Percentiles rank a stretch among this genome's conserved stretches.
Conservation (phyloP, 768 basidiomycete genomes). For the Psilocybe sp. region DNA sequence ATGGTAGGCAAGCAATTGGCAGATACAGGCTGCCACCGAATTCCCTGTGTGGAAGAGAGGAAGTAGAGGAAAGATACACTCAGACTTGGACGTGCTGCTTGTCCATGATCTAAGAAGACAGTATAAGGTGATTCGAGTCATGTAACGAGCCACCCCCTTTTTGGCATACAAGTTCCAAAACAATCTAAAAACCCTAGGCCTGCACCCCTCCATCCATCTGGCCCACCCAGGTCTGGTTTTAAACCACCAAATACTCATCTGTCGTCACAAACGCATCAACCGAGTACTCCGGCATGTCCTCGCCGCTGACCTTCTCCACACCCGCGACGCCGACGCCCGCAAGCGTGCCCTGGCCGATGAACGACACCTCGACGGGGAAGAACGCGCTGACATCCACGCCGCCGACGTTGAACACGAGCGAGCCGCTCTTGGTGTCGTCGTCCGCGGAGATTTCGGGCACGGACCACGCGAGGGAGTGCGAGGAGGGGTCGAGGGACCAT, state of each 20-base stretch:
- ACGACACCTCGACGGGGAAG: constrained; percentile 88
- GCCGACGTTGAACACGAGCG: constrained; percentile 86
- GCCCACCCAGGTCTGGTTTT: constrained; percentile 11
- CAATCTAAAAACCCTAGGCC: not conserved
- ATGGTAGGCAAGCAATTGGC: too few relatives aligned
- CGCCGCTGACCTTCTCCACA: constrained; percentile 52
- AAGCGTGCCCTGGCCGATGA: constrained; percentile 78
- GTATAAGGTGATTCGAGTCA: too few relatives aligned
- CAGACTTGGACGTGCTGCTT: too few relatives aligned
- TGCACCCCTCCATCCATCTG: not conserved
- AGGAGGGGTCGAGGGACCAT: constrained; percentile 80
- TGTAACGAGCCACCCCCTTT: too few relatives aligned
- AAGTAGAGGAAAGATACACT: too few relatives aligned
- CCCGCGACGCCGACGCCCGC: constrained; percentile 68
- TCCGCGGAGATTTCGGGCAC: constrained; percentile 63
- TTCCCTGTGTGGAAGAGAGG: too few relatives aligned
- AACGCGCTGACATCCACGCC: constrained; percentile 82
- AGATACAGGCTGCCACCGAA: too few relatives aligned
- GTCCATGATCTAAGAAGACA: too few relatives aligned
- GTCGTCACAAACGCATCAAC: constrained; percentile 50
- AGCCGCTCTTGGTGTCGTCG: constrained; percentile 68
- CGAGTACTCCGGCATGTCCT: constrained; percentile 41
- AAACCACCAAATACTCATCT: constrained; percentile 60
- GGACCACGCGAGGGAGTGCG: constrained; percentile 84
- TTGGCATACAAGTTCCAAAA: too few relatives aligned